Evolutionary conservation across 2,329 filamentous ascomycete genomes (phyloP).

Genomic region (Dothistroma septosporum): DNA sequence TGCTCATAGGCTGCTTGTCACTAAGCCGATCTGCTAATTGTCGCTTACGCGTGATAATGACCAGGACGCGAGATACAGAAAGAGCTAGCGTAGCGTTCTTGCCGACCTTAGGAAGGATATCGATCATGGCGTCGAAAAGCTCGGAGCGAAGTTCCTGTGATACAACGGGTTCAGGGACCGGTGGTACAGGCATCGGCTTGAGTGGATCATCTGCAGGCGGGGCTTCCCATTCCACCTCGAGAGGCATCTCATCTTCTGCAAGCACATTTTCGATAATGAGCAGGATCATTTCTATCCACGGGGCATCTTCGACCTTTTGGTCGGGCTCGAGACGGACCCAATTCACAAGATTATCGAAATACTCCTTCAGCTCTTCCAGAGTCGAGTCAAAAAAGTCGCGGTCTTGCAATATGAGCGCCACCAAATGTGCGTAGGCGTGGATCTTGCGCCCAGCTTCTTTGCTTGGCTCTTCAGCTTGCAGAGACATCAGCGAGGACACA

Average conservation of each 20-base stretch:
- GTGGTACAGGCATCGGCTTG: slow-evolving; percentile 49
- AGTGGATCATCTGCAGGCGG: slow-evolving; percentile 42
- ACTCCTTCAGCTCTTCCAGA: slow-evolving; percentile 68
- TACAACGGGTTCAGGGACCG: slow-evolving; percentile 59
- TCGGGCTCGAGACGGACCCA: slow-evolving; percentile 71
- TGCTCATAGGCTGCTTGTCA: slow-evolving; percentile 82
- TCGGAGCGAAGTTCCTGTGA: slow-evolving; percentile 61
- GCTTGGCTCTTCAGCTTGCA: slow-evolving; percentile 51
- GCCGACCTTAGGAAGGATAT: slow-evolving; percentile 77
- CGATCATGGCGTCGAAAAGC: slow-evolving; percentile 73
- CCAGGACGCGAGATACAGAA: slow-evolving; percentile 75
- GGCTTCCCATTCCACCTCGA: slow-evolving; percentile 63
- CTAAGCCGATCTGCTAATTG: slow-evolving; percentile 70
- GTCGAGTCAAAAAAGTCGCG: slow-evolving; percentile 74
- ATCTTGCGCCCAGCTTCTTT: slow-evolving; percentile 64
- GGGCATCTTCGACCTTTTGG: slow-evolving; percentile 69
- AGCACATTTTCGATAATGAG: slow-evolving; percentile 85
- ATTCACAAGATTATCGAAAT: slow-evolving; percentile 67
- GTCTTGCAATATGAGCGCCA: slow-evolving; percentile 83
- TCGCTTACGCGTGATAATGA: slow-evolving; percentile 79
- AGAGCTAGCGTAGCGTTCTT: slow-evolving; percentile 83
- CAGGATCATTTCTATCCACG: slow-evolving; percentile 88
- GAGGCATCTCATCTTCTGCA: slow-evolving; percentile 81
- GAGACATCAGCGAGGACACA: slow-evolving; percentile 72
- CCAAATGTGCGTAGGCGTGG: slow-evolving; percentile 84